Evolutionary conservation across 2,329 filamentous ascomycete genomes (phyloP).

Genomic region (Sclerotinia nivalis): DNA sequence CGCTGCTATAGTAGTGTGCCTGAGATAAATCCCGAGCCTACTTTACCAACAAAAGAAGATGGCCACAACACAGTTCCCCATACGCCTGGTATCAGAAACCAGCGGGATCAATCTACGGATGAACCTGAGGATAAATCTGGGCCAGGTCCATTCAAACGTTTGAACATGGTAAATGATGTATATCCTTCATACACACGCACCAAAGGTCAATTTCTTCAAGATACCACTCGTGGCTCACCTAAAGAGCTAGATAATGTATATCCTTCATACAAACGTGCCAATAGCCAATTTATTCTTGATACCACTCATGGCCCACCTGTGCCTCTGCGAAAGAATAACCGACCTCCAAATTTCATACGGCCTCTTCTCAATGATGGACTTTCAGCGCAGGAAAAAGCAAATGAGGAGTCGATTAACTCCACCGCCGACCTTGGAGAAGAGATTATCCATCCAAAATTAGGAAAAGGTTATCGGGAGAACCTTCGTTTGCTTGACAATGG

Average conservation of each 20-base stretch:
- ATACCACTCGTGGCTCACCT: not conserved
- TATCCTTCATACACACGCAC: not conserved
- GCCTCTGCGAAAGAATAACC: not conserved
- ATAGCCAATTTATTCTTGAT: not conserved
- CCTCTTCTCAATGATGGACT: not conserved
- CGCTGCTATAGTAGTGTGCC: constrained; percentile 5
- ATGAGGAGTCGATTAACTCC: not conserved
- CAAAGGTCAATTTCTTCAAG: not conserved
- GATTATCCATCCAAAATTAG: constrained; percentile 15
- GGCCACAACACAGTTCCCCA: not conserved
- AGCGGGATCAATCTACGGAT: not conserved
- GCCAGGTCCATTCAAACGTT: not conserved
- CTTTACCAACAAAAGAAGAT: constrained; percentile 1
- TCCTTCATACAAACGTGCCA: not conserved
- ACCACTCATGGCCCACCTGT: constrained; percentile 1
- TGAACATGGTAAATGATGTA: not conserved
- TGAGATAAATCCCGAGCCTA: constrained; percentile 2
- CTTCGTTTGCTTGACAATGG: not conserved
- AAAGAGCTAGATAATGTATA: not conserved
- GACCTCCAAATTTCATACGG: not conserved
- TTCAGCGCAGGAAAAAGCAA: constrained; percentile 3
- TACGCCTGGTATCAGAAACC: not conserved
- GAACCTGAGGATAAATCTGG: not conserved
- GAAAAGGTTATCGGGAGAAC: constrained; percentile 10
- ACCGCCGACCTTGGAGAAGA: constrained; percentile 6